phyloP scores from a whole-genome alignment of 1,139 yeast genomes.

The Candida tetrigidarum region DNA sequence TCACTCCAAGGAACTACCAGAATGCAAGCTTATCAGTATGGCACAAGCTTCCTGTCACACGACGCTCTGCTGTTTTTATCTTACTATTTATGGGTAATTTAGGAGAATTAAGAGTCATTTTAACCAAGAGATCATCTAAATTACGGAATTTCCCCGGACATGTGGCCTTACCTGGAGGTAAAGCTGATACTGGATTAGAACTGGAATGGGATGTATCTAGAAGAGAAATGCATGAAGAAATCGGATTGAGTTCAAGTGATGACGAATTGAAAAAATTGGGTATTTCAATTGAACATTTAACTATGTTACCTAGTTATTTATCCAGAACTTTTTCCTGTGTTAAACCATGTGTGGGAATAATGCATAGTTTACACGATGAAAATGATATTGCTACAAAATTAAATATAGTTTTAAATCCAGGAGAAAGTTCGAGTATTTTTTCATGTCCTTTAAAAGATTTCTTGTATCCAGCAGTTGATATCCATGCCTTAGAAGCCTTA shows the following conservation, averaged over 20 bases:
- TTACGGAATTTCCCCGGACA: slow-evolving; percentile 83
- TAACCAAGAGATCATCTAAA: slow-evolving; percentile 75
- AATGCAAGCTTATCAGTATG: slow-evolving; percentile 48
- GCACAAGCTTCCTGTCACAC: slow-evolving; percentile 57
- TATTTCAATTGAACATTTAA: slow-evolving; percentile 58
- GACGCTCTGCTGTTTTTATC: slow-evolving; percentile 79
- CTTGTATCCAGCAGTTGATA: slow-evolving; percentile 42
- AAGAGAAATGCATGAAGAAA: slow-evolving; percentile 86
- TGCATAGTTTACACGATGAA: slow-evolving; percentile 28
- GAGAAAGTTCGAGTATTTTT: slow-evolving; percentile 70
- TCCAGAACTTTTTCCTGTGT: slow-evolving; percentile 84
- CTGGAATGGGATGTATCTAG: slow-evolving; percentile 73
- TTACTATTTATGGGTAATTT: slow-evolving; percentile 68
- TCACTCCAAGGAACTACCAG: slow-evolving; percentile 30
- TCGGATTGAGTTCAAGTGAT: slow-evolving; percentile 66
- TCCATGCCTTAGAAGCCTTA: slow-evolving; percentile 43
- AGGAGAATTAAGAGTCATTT: slow-evolving; percentile 76
- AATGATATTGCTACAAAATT: slow-evolving; percentile 32
- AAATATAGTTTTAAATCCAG: slow-evolving; percentile 60
- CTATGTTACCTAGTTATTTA: slow-evolving; percentile 71
- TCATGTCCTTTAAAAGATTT: slow-evolving; percentile 71
- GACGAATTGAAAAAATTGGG: slow-evolving; percentile 47
- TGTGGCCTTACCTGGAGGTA: slow-evolving; percentile 89
- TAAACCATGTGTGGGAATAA: slow-evolving; percentile 76
- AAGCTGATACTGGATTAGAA: slow-evolving; percentile 69